A percentile compares a stretch with the other conserved stretches of the same genome.
Conservation (phyloP, 768 basidiomycete species). For the Coprinopsis marcescibilis region DNA sequence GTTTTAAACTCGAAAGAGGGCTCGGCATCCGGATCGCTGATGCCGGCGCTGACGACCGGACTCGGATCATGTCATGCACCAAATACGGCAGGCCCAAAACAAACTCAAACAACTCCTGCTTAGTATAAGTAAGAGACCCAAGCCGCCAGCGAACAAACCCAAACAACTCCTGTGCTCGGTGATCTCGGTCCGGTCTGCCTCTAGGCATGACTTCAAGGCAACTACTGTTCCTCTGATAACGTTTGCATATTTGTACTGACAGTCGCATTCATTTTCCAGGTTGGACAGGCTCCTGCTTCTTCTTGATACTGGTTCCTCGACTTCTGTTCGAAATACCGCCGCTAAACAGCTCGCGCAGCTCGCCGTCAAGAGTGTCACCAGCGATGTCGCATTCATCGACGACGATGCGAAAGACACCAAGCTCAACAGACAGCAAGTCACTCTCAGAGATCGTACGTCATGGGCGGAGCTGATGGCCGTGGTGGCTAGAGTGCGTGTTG, state of each 20-base stretch:
- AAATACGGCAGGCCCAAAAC: no score
- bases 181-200: slow-evolving; percentile 26
- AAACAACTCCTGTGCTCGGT: slow-evolving; percentile 24
- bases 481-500: slow-evolving; percentile 72
- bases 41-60: no score
- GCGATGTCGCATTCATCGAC: slow-evolving; percentile 69
- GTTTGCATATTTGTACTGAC: background rate
- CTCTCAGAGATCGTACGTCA: slow-evolving; percentile 60
- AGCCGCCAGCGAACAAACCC: slow-evolving; percentile 49
- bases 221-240: slow-evolving; percentile 11
- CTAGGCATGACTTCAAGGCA: slow-evolving; percentile 78
- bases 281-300: slow-evolving; percentile 96
- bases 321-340: slow-evolving; percentile 87
- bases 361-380: slow-evolving; percentile 78
- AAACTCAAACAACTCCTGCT: no score
- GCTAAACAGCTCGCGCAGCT: slow-evolving; percentile 94
- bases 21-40: no score
- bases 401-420: slow-evolving; percentile 81
- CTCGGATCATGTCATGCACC: no score
- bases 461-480: slow-evolving; percentile 92
- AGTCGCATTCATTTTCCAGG: slow-evolving; percentile 42
- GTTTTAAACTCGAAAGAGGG: no score
- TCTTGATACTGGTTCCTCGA: slow-evolving; percentile 90
- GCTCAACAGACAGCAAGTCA: slow-evolving; percentile 50
- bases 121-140: no score